Percentiles rank a stretch among this genome's conserved stretches.
These are phyloP conservation scores for Fusarium buxicola DNA, from an alignment of 2,329 filamentous ascomycete genomes.

Conservation along the genomic window DNA sequence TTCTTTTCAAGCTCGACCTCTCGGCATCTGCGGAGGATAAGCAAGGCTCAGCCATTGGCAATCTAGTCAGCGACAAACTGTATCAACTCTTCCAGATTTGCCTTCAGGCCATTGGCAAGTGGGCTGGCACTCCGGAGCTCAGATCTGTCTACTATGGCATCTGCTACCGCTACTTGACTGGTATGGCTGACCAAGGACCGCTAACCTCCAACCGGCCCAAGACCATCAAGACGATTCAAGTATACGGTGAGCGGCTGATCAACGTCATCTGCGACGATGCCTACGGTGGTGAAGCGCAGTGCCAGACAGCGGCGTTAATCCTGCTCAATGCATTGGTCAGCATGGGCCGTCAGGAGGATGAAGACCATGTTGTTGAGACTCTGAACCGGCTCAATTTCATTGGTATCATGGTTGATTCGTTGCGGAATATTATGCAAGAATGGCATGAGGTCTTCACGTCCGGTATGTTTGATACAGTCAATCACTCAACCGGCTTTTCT, in stretches of 20 bases:
- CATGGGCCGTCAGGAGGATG: conserved; percentile 77
- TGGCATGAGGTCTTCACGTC: conserved; percentile 67
- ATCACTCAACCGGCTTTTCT: conserved; percentile 18
- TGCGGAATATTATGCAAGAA: conserved; percentile 81
- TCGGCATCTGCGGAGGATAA: conserved; percentile 53
- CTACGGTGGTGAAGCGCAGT: conserved; percentile 82
- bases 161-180: conserved; percentile 84
- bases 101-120: conserved; percentile 80
- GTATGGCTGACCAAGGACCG: conserved; percentile 69
- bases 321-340: conserved; percentile 83
- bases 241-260: conserved; percentile 80
- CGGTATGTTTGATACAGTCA: conserved; percentile 58
- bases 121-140: conserved; percentile 76
- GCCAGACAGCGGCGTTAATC: conserved; percentile 86
- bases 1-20: conserved; percentile 79
- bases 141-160: conserved; percentile 92
- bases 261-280: conserved; percentile 94
- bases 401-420: conserved; percentile 87
- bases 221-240: conserved; percentile 77
- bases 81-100: conserved; percentile 93
- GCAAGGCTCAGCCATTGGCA: conserved; percentile 65
- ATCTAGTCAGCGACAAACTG: conserved; percentile 87
- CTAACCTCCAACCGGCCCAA: conserved; percentile 63
- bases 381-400: conserved; percentile 91
- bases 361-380: conserved; percentile 79